These are phyloP conservation scores for Cucumis cinereus DNA, from an alignment of 306 rosid genomes.

Conservation along the genomic window DNA sequence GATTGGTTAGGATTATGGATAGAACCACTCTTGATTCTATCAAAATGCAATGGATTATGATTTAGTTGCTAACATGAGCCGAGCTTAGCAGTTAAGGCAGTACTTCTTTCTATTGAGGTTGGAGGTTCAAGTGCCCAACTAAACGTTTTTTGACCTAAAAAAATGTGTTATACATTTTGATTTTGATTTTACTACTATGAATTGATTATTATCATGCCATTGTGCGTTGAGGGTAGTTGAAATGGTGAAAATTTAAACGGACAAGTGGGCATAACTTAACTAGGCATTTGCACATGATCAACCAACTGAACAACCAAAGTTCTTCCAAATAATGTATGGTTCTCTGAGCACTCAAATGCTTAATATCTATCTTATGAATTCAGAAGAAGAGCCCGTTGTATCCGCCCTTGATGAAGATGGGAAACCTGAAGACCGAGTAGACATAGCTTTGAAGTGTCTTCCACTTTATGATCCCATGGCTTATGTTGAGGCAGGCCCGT, in stretches of 20 bases:
- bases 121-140: not conserved
- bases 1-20: not conserved
- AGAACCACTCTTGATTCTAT: not conserved
- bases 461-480: conserved; percentile 55
- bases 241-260: not conserved
- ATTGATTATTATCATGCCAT: not conserved
- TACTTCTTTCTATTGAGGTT: not conserved
- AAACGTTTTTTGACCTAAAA: not conserved
- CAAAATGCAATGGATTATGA: not conserved
- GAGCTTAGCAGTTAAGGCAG: too few relatives aligned
- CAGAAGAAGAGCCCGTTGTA: conserved; percentile 60
- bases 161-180: not conserved
- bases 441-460: conserved; percentile 65
- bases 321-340: conserved; percentile 8
- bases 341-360: not conserved
- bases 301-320: not conserved
- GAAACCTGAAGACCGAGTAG: conserved; percentile 60
- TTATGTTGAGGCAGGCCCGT: conserved; percentile 21
- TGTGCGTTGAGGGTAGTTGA: not conserved
- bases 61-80: too few relatives aligned
- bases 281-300: not conserved
- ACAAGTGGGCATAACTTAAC: not conserved
- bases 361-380: conserved; percentile 16
- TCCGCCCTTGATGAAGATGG: conserved; percentile 53
- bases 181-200: not conserved